Percentiles rank a stretch among this genome's conserved stretches.
Conservation (phyloP, 139 green algal genomes). For the Trebouxia sp. region DNA sequence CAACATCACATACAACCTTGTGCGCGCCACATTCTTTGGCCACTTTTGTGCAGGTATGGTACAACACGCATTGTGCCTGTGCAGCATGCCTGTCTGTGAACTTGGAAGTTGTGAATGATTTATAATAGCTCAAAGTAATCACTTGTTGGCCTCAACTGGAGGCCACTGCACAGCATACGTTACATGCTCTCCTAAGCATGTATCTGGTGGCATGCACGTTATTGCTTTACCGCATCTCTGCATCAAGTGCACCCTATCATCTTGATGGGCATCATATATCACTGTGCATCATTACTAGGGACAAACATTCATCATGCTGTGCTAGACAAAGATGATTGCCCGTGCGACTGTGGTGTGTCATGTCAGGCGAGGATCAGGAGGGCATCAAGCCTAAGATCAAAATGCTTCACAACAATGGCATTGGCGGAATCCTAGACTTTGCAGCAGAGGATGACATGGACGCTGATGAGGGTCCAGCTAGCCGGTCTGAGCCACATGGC, state of each 20-base stretch:
- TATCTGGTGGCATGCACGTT: neutral
- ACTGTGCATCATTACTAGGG: neutral
- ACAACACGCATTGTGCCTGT: neutral
- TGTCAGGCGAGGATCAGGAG: constrained; percentile 57
- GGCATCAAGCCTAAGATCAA: constrained; percentile 59
- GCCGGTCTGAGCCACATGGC: neutral
- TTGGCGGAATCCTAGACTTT: constrained; percentile 67
- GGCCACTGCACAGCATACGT: too few relatives aligned
- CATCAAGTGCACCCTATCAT: neutral
- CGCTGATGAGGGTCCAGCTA: constrained; percentile 27
- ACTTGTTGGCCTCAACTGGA: neutral
- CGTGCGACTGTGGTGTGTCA: neutral
- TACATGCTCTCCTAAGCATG: neutral
- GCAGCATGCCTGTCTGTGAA: neutral
- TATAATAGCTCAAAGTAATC: neutral
- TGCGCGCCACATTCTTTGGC: constrained; percentile 79
- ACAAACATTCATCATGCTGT: neutral
- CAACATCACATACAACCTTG: constrained; percentile 49
- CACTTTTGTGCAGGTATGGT: constrained; percentile 82
- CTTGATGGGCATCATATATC: neutral
- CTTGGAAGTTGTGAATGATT: neutral
- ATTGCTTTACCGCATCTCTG: neutral
- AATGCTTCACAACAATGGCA: constrained; percentile 41
- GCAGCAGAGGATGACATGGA: constrained; percentile 62
- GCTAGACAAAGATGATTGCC: neutral